Conservation (phyloP, 164 flowering plant species). For the Magnolia changhungtana region DNA sequence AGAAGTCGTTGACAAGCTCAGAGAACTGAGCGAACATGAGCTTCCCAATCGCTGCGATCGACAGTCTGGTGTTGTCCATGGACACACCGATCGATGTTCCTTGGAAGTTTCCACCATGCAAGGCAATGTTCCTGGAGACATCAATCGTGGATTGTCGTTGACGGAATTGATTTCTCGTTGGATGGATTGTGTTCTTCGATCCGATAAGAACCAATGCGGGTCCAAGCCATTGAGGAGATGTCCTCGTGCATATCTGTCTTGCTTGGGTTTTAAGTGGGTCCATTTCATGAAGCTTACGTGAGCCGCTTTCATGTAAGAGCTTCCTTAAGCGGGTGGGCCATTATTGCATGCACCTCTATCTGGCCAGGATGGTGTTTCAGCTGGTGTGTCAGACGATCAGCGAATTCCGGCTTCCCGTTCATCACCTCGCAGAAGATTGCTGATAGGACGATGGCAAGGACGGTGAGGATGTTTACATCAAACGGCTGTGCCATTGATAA, state of each 20-base stretch:
- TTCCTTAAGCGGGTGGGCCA: slow-evolving; percentile 31
- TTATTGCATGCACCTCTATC: no score
- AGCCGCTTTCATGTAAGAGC: slow-evolving; percentile 34
- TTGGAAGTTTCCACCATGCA: slow-evolving; percentile 46
- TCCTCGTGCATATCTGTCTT: slow-evolving; percentile 37
- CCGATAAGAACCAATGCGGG: slow-evolving; percentile 43
- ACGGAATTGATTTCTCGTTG: slow-evolving; percentile 45
- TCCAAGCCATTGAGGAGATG: slow-evolving; percentile 47
- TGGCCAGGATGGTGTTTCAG: no score
- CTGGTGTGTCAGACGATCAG: no score
- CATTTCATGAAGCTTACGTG: slow-evolving; percentile 22
- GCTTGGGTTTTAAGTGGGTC: slow-evolving; percentile 39
- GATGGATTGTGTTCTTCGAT: slow-evolving; percentile 27
- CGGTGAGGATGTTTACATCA: no score
- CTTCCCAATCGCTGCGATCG: no score
- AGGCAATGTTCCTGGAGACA: slow-evolving; percentile 28
- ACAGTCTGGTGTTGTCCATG: slow-evolving; percentile 40
- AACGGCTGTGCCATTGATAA: no score
- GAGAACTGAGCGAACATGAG: no score
- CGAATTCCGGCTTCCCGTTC: no score
- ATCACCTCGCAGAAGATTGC: no score
- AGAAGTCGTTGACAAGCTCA: no score
- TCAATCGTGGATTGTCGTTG: slow-evolving; percentile 37
- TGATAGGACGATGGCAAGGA: no score
- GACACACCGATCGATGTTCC: slow-evolving; percentile 48